Percentiles rank a stretch among this genome's conserved stretches.
phyloP scores from a whole-genome alignment of 306 rosid genomes.

The Corylus avellana region DNA sequence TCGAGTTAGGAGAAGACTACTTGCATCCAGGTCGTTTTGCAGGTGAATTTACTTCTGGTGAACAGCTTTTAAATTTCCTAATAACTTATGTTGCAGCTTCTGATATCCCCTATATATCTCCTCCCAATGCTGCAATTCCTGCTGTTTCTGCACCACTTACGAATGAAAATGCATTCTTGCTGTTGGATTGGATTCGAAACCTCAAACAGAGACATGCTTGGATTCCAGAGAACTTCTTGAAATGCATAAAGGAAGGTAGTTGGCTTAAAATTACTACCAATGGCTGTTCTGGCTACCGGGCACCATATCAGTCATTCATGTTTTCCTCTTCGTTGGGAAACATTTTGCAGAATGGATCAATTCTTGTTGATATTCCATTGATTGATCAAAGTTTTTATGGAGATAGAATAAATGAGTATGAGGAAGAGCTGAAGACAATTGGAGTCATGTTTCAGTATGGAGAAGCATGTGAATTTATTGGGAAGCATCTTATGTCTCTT shows the following conservation, averaged over 20 bases:
- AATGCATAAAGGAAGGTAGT: slow-evolving; percentile 54
- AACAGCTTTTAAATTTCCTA: slow-evolving; percentile 47
- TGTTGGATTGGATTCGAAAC: slow-evolving; percentile 61
- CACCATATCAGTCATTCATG: slow-evolving; percentile 66
- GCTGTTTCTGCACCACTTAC: slow-evolving; percentile 56
- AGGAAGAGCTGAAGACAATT: slow-evolving; percentile 56
- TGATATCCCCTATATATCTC: slow-evolving; percentile 62
- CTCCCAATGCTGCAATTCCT: slow-evolving; percentile 56
- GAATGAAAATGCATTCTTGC: slow-evolving; percentile 55
- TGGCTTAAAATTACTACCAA: slow-evolving; percentile 59
- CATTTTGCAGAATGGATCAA: slow-evolving; percentile 52
- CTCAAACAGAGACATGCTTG: background rate
- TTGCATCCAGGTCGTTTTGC: slow-evolving; percentile 32
- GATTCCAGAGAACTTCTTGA: slow-evolving; percentile 46
- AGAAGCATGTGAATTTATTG: slow-evolving; percentile 68
- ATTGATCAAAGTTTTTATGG: slow-evolving; percentile 61
- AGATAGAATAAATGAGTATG: slow-evolving; percentile 34
- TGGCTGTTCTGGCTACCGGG: slow-evolving; percentile 37
- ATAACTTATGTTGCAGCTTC: slow-evolving; percentile 34
- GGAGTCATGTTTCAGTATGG: slow-evolving; percentile 69
- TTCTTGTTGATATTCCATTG: slow-evolving; percentile 68
- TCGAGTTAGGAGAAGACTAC: slow-evolving; percentile 60
- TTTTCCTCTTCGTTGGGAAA: slow-evolving; percentile 47
- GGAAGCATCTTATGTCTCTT: slow-evolving; percentile 60
- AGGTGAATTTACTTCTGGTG: slow-evolving; percentile 25